A percentile compares a stretch with the other conserved stretches of the same genome.
These are phyloP conservation scores for Penicillium bialowiezense DNA, from an alignment of 495 filamentous ascomycete genomes.

Conservation along the genomic window DNA sequence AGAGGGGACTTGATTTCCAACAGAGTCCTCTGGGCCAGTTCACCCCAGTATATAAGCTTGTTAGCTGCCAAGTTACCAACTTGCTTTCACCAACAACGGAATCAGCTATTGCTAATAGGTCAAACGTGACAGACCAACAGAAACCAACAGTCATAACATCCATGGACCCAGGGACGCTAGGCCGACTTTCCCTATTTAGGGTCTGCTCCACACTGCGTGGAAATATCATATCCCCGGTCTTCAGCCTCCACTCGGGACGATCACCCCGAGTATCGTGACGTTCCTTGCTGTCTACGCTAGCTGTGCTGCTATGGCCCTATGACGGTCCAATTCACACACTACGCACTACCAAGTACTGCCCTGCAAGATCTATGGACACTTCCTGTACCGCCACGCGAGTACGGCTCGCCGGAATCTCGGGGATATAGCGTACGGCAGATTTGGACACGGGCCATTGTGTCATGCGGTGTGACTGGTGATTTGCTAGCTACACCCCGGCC, in stretches of 20 bases:
- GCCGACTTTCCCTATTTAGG: conserved; percentile 10
- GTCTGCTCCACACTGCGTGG: conserved; percentile 8
- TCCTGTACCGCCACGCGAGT: no score
- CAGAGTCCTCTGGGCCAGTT: no score
- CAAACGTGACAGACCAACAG: background rate
- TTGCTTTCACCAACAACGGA: no score
- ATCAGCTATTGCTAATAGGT: conserved; percentile 22
- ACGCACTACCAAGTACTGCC: no score
- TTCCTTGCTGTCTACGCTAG: no score
- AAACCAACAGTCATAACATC: no score
- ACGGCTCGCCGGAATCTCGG: background rate
- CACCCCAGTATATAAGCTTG: no score
- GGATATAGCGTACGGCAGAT: background rate
- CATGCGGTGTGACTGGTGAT: background rate
- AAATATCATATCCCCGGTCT: background rate
- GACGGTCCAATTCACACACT: no score
- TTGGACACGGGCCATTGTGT: background rate
- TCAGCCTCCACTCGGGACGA: background rate
- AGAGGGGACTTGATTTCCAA: background rate
- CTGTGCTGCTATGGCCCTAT: no score
- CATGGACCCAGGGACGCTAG: conserved; percentile 6
- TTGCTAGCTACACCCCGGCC: background rate
- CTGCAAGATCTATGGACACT: no score
- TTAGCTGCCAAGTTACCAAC: no score
- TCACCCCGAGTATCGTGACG: background rate